These are phyloP conservation scores for Marasmius tenuissimus DNA, from an alignment of 1,284 basidiomycete genomes.

Conservation along the genomic window DNA sequence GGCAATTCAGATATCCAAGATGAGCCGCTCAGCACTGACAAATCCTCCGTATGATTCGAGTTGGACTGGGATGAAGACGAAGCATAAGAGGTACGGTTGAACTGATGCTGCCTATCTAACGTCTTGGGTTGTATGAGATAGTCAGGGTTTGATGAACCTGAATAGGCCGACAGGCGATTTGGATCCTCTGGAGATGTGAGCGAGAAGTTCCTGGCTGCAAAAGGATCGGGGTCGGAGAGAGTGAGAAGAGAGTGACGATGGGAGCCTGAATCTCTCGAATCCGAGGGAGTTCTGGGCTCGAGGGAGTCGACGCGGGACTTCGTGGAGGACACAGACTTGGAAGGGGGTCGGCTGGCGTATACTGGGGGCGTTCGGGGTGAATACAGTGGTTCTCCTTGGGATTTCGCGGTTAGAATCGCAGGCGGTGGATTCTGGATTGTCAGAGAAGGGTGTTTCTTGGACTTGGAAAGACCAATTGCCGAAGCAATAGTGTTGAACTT, in stretches of 20 bases:
- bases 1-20: conserved; percentile 9
- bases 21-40: conserved; percentile 1
- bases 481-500: conserved; percentile 56
- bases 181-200: conserved; percentile 39
- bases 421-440: conserved; percentile 50
- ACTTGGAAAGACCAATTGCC: conserved; percentile 59
- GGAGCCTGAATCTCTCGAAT: conserved; percentile 35
- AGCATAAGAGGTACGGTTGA: conserved; percentile 51
- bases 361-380: conserved; percentile 22
- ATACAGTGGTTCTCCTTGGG: conserved; percentile 22
- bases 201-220: conserved; percentile 50
- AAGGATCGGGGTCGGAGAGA: conserved; percentile 62
- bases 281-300: conserved; percentile 53
- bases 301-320: conserved; percentile 48
- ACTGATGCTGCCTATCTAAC: conserved; percentile 23
- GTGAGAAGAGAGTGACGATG: conserved; percentile 58
- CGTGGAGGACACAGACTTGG: conserved; percentile 54
- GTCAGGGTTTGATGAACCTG: conserved; percentile 49
- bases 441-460: conserved; percentile 53
- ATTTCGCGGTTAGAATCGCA: conserved; percentile 13
- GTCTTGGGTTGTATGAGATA: conserved; percentile 33
- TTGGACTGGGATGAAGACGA: conserved; percentile 58
- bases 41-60: conserved; percentile 18
- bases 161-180: conserved; percentile 49
- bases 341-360: conserved; percentile 39